Evolutionary conservation across 2,329 filamentous ascomycete species (phyloP).

Genomic region (Cordyceps cicadae): DNA sequence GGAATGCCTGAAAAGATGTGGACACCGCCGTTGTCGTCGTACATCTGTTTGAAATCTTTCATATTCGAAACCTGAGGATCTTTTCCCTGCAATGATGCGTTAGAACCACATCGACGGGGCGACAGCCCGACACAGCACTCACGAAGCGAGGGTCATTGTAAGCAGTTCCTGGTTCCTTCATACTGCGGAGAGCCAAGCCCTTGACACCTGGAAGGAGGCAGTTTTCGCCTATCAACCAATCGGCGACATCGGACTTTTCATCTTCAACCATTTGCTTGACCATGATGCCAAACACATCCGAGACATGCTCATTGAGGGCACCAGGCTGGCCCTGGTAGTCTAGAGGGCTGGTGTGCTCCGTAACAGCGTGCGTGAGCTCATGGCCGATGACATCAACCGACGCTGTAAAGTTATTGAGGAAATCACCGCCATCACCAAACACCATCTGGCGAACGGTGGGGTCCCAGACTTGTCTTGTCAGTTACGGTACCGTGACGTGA

Average conservation of each 20-base stretch:
- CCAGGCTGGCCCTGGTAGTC: conserved; percentile 44
- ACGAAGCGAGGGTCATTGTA: conserved; percentile 44
- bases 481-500: neutral
- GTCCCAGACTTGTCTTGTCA: conserved; percentile 36
- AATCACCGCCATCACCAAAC: conserved; percentile 46
- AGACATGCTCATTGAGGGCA: conserved; percentile 48
- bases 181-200: conserved; percentile 43
- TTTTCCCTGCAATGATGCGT: conserved; percentile 31
- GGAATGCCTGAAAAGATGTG: conserved; percentile 50
- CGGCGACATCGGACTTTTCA: conserved; percentile 35
- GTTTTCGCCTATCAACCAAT: conserved; percentile 48
- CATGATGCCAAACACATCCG: conserved; percentile 51
- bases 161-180: conserved; percentile 46
- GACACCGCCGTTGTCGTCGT: conserved; percentile 44
- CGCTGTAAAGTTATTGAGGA: conserved; percentile 43
- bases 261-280: conserved; percentile 44
- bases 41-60: conserved; percentile 30
- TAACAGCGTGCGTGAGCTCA: conserved; percentile 49
- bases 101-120: neutral
- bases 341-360: conserved; percentile 40
- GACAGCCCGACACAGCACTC: conserved; percentile 16
- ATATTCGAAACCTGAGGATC: conserved; percentile 45
- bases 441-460: conserved; percentile 42
- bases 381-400: conserved; percentile 50
- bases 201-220: conserved; percentile 43